A percentile compares a stretch with the other conserved stretches of the same genome.
phyloP scores from a whole-genome alignment of 208 protist genomes.

The Sergeia podlipaevii region DNA sequence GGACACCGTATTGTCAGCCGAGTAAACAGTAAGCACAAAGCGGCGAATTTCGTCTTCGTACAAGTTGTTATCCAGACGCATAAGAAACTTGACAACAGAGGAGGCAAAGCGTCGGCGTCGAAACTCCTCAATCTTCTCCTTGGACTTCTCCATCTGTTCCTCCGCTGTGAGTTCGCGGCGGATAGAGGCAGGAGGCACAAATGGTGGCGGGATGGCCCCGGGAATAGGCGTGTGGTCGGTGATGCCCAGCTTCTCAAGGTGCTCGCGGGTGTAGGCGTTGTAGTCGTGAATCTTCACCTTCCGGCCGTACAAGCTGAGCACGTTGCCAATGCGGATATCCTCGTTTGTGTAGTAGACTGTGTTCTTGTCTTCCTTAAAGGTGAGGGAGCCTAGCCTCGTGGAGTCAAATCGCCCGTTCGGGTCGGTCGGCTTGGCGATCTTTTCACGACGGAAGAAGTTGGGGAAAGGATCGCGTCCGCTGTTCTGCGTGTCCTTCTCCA shows the following conservation, averaged over 20 bases:
- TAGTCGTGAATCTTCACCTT: slow-evolving; percentile 91
- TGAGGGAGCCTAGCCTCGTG: slow-evolving; percentile 92
- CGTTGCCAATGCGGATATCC: slow-evolving; percentile 92
- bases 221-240: slow-evolving; percentile 54
- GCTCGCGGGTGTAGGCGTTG: slow-evolving; percentile 91
- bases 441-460: slow-evolving; percentile 92
- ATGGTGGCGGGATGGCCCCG: slow-evolving; percentile 53
- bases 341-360: slow-evolving; percentile 94
- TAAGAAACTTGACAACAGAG: slow-evolving; percentile 89
- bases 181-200: slow-evolving; percentile 52
- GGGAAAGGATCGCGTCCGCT: slow-evolving; percentile 96
- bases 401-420: slow-evolving; percentile 58
- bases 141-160: slow-evolving; percentile 76
- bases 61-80: slow-evolving; percentile 74
- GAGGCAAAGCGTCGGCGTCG: slow-evolving; percentile 78
- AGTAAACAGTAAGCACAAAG: slow-evolving; percentile 91
- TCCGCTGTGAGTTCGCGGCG: slow-evolving; percentile 89
- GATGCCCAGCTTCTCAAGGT: slow-evolving; percentile 77
- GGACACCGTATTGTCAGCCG: slow-evolving; percentile 91
- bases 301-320: slow-evolving; percentile 87
- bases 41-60: slow-evolving; percentile 83
- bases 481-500: slow-evolving; percentile 95
- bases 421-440: slow-evolving; percentile 71
- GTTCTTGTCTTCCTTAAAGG: slow-evolving; percentile 83
- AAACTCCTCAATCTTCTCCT: slow-evolving; percentile 69